These are phyloP conservation scores for Fusarium floridanum DNA, from an alignment of 2,329 filamentous ascomycete species.

Conservation along the genomic window DNA sequence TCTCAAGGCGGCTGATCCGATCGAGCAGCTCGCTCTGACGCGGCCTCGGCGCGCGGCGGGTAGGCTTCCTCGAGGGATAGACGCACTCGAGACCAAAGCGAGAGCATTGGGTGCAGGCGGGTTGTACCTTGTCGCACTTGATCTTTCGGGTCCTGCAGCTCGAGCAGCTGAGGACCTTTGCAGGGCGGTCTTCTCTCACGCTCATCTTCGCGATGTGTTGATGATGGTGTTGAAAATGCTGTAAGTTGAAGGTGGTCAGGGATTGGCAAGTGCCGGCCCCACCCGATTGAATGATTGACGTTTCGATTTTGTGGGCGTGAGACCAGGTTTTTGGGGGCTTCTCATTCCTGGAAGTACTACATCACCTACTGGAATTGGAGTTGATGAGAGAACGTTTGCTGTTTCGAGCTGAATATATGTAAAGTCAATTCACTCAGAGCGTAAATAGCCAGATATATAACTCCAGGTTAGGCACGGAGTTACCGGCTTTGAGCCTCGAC, in stretches of 20 bases:
- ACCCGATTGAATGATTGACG: constrained; percentile 21
- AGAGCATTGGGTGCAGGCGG: constrained; percentile 65
- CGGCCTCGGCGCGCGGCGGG: constrained; percentile 55
- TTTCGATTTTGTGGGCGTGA: constrained; percentile 30
- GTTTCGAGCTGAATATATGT: background rate
- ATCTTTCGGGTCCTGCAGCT: constrained; percentile 74
- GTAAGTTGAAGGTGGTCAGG: constrained; percentile 18
- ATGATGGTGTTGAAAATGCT: constrained; percentile 18
- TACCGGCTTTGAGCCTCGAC: background rate
- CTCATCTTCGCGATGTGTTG: constrained; percentile 33
- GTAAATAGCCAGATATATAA: no score
- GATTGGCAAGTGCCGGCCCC: constrained; percentile 26
- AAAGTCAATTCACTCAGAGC: no score
- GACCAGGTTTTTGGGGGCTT: constrained; percentile 3
- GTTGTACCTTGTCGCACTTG: constrained; percentile 69
- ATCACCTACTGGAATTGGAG: background rate
- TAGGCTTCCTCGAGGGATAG: constrained; percentile 60
- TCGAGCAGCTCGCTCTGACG: constrained; percentile 60
- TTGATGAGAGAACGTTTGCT: background rate
- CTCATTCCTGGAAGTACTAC: background rate
- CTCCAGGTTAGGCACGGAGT: background rate
- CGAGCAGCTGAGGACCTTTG: constrained; percentile 65
- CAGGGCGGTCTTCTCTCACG: constrained; percentile 25
- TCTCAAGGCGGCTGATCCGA: constrained; percentile 59
- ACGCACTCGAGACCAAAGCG: constrained; percentile 62